Base-by-base conservation (phyloP, 2,329 filamentous ascomycete genomes). In the Ophidiomyces ophidiicola region DNA sequence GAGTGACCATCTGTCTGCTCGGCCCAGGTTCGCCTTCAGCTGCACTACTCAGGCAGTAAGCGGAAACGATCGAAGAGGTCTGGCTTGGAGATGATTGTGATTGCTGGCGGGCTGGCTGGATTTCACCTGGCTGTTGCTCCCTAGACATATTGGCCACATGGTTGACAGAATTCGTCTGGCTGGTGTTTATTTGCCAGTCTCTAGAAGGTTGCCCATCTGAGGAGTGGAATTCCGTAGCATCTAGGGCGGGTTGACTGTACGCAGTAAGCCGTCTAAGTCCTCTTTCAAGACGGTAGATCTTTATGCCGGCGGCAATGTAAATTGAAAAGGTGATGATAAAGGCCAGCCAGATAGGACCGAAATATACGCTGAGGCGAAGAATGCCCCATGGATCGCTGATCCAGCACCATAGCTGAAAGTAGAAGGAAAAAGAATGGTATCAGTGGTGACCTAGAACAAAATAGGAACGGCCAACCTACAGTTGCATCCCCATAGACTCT, bases 351-450 rank as follows among this genome's bases (percentile, higher is more conserved):
- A 63, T 56, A 3, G 61, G 62, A 2, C 57, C 62, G 40, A 90
- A 92, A 54, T 87, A 88, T 19, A 76, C 71, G 2, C 74, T 72
- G 42, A 90, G 76, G 26, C 83, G 78, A 57, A 82, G 74, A 42
- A 78, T 70, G 41, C 83, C 78, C 72, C 78, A 86, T 3, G 72
- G 60, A 2, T 62, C 53, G 1, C 69, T 63, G n/a, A 90, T 68
- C 83, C 83, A 90, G 55, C 84, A 92, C 84, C 83, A 92, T 15
- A 90, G 60, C 67, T 71, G 41, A n/a, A n/a, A n/a, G n/a, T n/a
- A n/a, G n/a, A n/a, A n/a, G n/a, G n/a, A n/a, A n/a, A 32, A 28
- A n/a, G n/a, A n/a, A n/a, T n/a, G n/a, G 15, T 26, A 8, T 31
- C 21, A 39, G 20, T 29, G 39, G 11, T 12, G 19, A 14, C 21